Conservation (phyloP, 805 yeast genomes). For the Candida dajiaensis region DNA sequence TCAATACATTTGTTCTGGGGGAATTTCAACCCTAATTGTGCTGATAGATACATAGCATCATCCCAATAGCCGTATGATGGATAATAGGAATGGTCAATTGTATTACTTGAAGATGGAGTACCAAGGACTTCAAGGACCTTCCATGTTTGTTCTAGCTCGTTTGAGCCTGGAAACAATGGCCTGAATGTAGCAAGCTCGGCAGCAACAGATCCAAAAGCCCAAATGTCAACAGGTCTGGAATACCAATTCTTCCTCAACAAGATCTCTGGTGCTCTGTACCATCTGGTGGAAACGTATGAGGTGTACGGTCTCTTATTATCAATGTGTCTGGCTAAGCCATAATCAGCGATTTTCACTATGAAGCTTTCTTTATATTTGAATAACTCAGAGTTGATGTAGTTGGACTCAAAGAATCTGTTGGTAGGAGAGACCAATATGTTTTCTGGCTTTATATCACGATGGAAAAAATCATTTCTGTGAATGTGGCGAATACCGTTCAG, state of each 20-base stretch:
- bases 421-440: conserved; percentile 70
- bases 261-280: conserved; percentile 85
- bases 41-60: conserved; percentile 49
- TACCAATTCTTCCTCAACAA: conserved; percentile 56
- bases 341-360: conserved; percentile 72
- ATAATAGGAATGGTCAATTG: conserved; percentile 17
- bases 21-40: conserved; percentile 47
- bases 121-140: conserved; percentile 67
- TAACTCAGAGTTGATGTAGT: conserved; percentile 16
- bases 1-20: conserved; percentile 49
- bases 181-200: conserved; percentile 63
- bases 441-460: conserved; percentile 92
- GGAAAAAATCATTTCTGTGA: conserved; percentile 63
- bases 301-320: conserved; percentile 53
- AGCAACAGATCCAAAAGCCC: conserved; percentile 85
- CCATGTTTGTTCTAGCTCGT: conserved; percentile 75
- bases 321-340: conserved; percentile 66
- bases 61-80: conserved; percentile 75
- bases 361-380: conserved; percentile 34
- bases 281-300: conserved; percentile 74
- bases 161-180: conserved; percentile 81
- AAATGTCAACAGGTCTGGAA: conserved; percentile 68
- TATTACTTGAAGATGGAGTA: conserved; percentile 44
- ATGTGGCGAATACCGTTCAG: conserved; percentile 78
- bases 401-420: conserved; percentile 41